Base-by-base conservation (phyloP, 2,329 filamentous ascomycete genomes). In the Colletotrichum siamense region DNA sequence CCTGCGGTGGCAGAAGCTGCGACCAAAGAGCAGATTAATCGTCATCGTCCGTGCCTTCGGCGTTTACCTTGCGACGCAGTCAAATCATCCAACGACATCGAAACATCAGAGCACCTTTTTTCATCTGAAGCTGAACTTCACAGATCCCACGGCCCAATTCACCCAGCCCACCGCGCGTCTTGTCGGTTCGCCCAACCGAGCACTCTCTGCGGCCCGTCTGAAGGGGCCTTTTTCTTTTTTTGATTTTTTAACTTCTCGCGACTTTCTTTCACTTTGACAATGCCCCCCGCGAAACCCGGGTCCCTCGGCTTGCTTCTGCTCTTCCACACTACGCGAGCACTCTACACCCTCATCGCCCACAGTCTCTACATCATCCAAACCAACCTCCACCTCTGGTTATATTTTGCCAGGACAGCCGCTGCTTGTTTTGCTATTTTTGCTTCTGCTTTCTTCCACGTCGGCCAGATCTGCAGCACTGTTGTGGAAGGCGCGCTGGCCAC, bases 81-180 rank as follows among this genome's bases (percentile, higher is more conserved):
- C 71, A 74, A 49, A 59, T 36, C 61, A 39, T 39, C 49, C 61
- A 70, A 66, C 44, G 22, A 69, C 28, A 69, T 22, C 55, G 28
- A 61, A 64, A 57, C 57, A 73, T 69, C 73, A 64, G 70, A 69
- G 63, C 70, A 64, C 70, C 66, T 69, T 61, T 76, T 73, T 76
- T 73, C 73, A 75, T 75, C 73, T 52, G 73, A 75, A 75, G 49
- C 69, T 15, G 10, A 63, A 22, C n/a, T 57, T 55, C 30, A 30
- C 32, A 34, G 26, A 36, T 36, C 49, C 44, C 65, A 24, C 30
- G 22, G 22, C 32, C 32, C 30, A 39, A 39, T 62, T 39, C 67
- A 24, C 32, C 18, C 52, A 39, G 28, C 16, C 22, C 30, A 15
- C 28, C 24, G 16, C 55, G 30, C 16, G 52, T 26, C 52, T 13